Evolutionary conservation across 495 filamentous ascomycete species (phyloP).

Genomic region (Jackrogersella minutella): DNA sequence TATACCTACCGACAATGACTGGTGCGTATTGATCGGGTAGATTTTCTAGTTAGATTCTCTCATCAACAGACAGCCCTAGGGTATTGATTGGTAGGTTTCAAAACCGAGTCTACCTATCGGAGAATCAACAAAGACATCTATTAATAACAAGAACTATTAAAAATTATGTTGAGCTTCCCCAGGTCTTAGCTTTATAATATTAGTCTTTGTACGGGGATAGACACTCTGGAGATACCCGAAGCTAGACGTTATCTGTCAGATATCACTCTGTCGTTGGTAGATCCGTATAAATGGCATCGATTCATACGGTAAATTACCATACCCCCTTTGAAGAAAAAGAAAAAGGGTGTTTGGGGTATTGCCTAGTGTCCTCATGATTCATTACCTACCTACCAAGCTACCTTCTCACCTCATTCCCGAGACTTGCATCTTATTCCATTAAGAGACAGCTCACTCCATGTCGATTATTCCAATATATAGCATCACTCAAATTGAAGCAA

Average conservation of each 20-base stretch:
- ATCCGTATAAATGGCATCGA: neutral
- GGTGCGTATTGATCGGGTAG: neutral
- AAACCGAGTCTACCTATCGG: neutral
- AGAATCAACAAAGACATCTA: neutral
- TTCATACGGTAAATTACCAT: slow-evolving; percentile 1
- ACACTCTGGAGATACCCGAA: neutral
- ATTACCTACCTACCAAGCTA: neutral
- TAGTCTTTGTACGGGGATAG: neutral
- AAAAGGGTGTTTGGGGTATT: neutral
- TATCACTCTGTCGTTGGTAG: neutral
- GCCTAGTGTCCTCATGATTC: neutral
- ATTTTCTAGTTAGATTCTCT: neutral
- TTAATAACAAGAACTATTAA: neutral
- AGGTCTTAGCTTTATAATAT: neutral
- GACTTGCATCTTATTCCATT: neutral
- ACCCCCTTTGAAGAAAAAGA: neutral
- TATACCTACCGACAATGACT: neutral
- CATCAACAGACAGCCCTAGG: no score
- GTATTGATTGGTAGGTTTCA: neutral
- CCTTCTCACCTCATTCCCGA: neutral
- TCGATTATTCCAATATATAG: neutral
- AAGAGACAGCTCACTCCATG: neutral
- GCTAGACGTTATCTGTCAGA: slow-evolving; percentile 3
- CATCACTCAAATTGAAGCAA: neutral
- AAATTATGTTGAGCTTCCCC: neutral